Conservation (phyloP, 2,329 filamentous ascomycete genomes). For the Nemania diffusa region DNA sequence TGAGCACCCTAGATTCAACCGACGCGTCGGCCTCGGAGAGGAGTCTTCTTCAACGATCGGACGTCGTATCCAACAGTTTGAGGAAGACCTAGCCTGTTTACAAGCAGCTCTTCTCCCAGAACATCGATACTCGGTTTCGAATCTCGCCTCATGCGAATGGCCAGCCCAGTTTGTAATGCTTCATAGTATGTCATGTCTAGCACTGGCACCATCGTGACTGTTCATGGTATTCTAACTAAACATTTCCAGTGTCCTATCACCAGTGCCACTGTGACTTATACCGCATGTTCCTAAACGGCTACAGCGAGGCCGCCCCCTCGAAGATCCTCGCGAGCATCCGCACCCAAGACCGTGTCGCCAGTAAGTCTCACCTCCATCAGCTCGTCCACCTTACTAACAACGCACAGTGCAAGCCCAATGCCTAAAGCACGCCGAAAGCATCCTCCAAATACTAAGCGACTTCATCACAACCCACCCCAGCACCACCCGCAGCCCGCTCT, state of each 20-base stretch:
- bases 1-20: slow-evolving; percentile 41
- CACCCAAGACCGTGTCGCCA: slow-evolving; percentile 45
- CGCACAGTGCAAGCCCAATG: slow-evolving; percentile 47
- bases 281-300: slow-evolving; percentile 55
- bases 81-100: slow-evolving; percentile 42
- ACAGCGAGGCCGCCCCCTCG: slow-evolving; percentile 53
- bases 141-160: slow-evolving; percentile 39
- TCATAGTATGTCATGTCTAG: slow-evolving; percentile 35
- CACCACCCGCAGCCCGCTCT: slow-evolving; percentile 22
- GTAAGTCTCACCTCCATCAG: slow-evolving; percentile 10
- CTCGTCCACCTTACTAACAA: background rate
- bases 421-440: slow-evolving; percentile 53
- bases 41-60: slow-evolving; percentile 42
- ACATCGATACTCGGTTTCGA: slow-evolving; percentile 43
- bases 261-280: slow-evolving; percentile 58
- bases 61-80: slow-evolving; percentile 43
- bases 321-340: slow-evolving; percentile 44
- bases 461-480: slow-evolving; percentile 41
- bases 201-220: background rate
- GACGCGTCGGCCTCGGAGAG: slow-evolving; percentile 45
- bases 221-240: background rate
- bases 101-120: slow-evolving; percentile 36
- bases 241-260: slow-evolving; percentile 50
- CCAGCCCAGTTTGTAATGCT: slow-evolving; percentile 48
- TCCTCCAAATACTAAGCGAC: slow-evolving; percentile 50